Evolutionary conservation across 352 stramenopile genomes (phyloP).

Genomic region (Elongisporangium prolatum): DNA sequence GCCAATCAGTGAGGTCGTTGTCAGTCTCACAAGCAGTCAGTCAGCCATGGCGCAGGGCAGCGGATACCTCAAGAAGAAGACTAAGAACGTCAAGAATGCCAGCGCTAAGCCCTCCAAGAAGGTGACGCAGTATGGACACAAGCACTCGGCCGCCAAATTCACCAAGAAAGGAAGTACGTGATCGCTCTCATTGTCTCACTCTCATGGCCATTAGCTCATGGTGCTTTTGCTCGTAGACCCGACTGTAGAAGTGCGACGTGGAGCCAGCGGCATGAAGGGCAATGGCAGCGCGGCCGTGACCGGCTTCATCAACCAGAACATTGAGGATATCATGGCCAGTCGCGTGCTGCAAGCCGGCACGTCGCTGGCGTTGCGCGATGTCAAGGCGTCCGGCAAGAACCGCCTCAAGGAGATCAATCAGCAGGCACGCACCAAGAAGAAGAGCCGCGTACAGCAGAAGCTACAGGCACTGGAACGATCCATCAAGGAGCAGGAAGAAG

Average conservation of each 20-base stretch:
- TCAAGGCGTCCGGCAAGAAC: conserved; percentile 73
- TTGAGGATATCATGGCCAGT: conserved; percentile 84
- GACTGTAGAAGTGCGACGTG: conserved; percentile 75
- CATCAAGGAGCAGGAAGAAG: conserved; percentile 78
- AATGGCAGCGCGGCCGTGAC: conserved; percentile 72
- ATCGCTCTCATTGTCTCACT: background rate
- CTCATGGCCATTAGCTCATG: conserved; percentile 1
- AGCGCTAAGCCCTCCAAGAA: conserved; percentile 70
- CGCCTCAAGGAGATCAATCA: conserved; percentile 85
- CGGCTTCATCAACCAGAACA: conserved; percentile 84
- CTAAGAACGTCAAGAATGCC: conserved; percentile 73
- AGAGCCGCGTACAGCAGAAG: conserved; percentile 81
- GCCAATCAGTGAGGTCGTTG: too few species aligned
- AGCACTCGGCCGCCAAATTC: conserved; percentile 79
- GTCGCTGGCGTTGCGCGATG: conserved; percentile 49
- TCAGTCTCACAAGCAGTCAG: too few species aligned
- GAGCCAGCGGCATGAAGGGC: conserved; percentile 69
- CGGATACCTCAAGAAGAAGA: conserved; percentile 74
- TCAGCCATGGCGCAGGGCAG: conserved; percentile 70
- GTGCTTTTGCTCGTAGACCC: conserved; percentile 40
- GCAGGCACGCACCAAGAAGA: conserved; percentile 78
- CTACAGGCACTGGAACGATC: conserved; percentile 65
- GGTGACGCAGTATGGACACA: conserved; percentile 66
- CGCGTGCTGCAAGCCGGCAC: conserved; percentile 73
- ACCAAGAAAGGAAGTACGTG: conserved; percentile 86